Evolutionary conservation across 1,284 basidiomycete species (phyloP), one percentile per base, ranked within the genome.

Genomic region (Cutaneotrichosporon mucoides): DNA sequence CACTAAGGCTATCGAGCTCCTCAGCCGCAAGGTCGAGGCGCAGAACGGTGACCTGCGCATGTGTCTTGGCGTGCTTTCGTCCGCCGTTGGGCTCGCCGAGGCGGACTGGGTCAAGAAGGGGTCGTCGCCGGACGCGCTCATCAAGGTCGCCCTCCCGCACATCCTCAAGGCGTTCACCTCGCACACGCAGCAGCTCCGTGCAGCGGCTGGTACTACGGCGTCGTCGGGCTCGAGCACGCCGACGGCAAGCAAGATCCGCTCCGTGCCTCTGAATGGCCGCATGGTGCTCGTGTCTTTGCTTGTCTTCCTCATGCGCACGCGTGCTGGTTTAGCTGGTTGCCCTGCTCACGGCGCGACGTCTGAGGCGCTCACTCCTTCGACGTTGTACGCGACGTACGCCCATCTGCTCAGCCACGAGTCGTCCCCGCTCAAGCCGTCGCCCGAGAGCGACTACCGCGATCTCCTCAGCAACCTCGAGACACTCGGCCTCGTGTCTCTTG

Each of bases 41-140:
- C 73, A 76, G 64, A 78, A 78, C 59, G 78, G 78, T n/a, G 78
- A 79, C 66, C 57, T 79, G 34, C 59, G 78, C 53, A 76, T 76
- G 73, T 79, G 76, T 59, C 67, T 79, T 6, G 71, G 73, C n/a
- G 72, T 75, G 33, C 68, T 77, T n/a, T 61, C 68, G 11, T 69
- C 72, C 5, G 75, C 76, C 3, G 68, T 78, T 49, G 62, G 67
- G 38, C 65, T 77, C 8, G 73, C 76, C 13, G 77, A 79, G 63
- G 63, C 66, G 2, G 78, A 79, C 56, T 76, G 73, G 74, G 62
- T 63, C 43, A 78, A 73, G 64, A 79, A 76, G 59, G 53, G 61
- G 2, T 43, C 61, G 15, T 36, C 50, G 43, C 55, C 55, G n/a
- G 46, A 55, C 33, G 43, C 73, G 1, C 60, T 75, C 37, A 56